Base-by-base conservation (phyloP, 1,139 yeast species). In the Saccharomyces pastorianus region DNA sequence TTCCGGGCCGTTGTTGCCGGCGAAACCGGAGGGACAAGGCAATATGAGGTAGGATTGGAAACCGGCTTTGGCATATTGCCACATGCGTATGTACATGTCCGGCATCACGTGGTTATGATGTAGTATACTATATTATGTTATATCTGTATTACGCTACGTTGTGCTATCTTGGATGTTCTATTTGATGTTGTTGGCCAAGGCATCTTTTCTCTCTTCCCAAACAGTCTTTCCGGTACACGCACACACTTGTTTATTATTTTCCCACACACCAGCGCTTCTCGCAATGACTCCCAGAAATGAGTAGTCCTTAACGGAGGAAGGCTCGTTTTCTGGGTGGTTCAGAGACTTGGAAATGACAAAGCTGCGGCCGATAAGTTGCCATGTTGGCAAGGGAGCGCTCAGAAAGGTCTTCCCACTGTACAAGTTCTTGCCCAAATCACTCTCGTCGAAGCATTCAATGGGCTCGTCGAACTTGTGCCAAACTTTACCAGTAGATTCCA, bases 261-360 rank as follows among this genome's bases (percentile, higher is more conserved):
- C 96, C 98, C 98, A 93, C 17, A 84, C 87, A 11, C 99, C 99
- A 1, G 99, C 98, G 64, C 96, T 86, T 66, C 98, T 80, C 2
- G 98, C 98, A 68, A 93, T 82, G 29, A 93, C 96, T 26, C 98
- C 98, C 82, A 88, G 51, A 84, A 74, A 5, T 84, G 58, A 60
- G 34, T 55, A 79, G 54, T 76, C 79, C 4, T 72, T 67, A 42
- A 75, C 75, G 50, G 73, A 69, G 17, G 38, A 32, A n/a, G 38
- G 17, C 7, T n/a, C 38, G 38, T 32, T n/a, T 7, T 32, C 38
- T 14, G 38, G 38, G 17, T 32, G 38, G 17, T 14, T n/a, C 14
- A 32, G 17, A 25, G 71, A 69, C 29, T 72, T 69, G 25, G 83
- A 77, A 50, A 91, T 79, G 1, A 86, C 83, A 53, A 93, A 75